Conservation (phyloP, 768 basidiomycete species). For the Boletus edulis region DNA sequence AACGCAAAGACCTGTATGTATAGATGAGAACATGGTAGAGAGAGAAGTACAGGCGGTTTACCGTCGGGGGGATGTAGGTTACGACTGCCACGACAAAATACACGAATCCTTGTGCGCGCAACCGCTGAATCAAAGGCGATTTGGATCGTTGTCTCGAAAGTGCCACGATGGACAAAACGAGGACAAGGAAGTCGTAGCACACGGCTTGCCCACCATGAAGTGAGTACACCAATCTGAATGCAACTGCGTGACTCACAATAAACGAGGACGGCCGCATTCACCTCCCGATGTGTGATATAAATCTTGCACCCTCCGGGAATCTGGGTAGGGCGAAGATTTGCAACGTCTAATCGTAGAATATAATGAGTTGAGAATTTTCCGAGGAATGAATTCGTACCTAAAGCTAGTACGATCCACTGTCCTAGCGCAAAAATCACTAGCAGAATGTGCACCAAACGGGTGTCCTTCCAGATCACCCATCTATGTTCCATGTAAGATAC, state of each 20-base stretch:
- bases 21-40: neutral
- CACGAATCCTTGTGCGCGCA: constrained; percentile 19
- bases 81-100: constrained; percentile 21
- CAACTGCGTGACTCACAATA: constrained; percentile 17
- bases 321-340: neutral
- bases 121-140: constrained; percentile 15
- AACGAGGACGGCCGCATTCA: constrained; percentile 9
- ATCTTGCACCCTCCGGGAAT: neutral
- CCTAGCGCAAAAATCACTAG: constrained; percentile 10
- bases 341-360: constrained; percentile 13
- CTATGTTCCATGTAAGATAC: constrained; percentile 8
- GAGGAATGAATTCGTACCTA: constrained; percentile 5
- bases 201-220: constrained; percentile 12
- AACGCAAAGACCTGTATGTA: constrained; percentile 13
- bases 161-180: constrained; percentile 16
- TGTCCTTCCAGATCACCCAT: constrained; percentile 28
- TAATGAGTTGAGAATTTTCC: neutral
- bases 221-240: neutral
- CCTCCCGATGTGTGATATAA: neutral
- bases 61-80: constrained; percentile 16
- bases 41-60: neutral
- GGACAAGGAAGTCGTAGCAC: constrained; percentile 19
- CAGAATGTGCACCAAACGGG: constrained; percentile 13
- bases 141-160: constrained; percentile 14
- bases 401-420: constrained; percentile 22